Percentiles rank a stretch among this genome's conserved stretches.
Evolutionary conservation across 2,329 filamentous ascomycete species (phyloP).

Genomic region (Colletotrichum salicis): DNA sequence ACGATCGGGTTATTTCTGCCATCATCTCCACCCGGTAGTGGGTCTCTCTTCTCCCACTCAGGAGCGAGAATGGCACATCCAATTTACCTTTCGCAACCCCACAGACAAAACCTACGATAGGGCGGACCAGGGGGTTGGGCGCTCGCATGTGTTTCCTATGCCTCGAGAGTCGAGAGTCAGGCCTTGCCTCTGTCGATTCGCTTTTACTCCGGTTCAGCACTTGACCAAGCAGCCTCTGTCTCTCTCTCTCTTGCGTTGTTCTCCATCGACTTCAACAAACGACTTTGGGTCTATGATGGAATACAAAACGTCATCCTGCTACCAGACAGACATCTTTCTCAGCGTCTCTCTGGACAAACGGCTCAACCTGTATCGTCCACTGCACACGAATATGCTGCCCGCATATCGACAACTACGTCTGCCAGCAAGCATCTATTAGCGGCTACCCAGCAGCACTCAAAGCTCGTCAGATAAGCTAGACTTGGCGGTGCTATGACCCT

Average conservation of each 20-base stretch:
- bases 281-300: neutral
- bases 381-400: neutral
- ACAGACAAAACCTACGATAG: conserved; percentile 34
- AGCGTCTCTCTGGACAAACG: too few relatives aligned
- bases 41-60: conserved; percentile 12
- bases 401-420: neutral
- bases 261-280: neutral
- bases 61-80: conserved; percentile 20
- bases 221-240: neutral
- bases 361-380: neutral
- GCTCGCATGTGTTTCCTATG: conserved; percentile 28
- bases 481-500: conserved; percentile 30
- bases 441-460: conserved; percentile 6
- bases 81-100: conserved; percentile 32
- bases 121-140: conserved; percentile 27
- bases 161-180: conserved; percentile 1
- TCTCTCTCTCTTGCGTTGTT: neutral
- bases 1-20: conserved; percentile 37
- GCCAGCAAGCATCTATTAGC: conserved; percentile 4
- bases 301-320: neutral
- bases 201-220: neutral
- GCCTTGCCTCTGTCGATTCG: neutral
- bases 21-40: conserved; percentile 26
- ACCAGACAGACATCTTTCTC: neutral
- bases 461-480: conserved; percentile 23